These are phyloP conservation scores for Boletus rex-veris DNA, from an alignment of 768 basidiomycete genomes.

Conservation along the genomic window DNA sequence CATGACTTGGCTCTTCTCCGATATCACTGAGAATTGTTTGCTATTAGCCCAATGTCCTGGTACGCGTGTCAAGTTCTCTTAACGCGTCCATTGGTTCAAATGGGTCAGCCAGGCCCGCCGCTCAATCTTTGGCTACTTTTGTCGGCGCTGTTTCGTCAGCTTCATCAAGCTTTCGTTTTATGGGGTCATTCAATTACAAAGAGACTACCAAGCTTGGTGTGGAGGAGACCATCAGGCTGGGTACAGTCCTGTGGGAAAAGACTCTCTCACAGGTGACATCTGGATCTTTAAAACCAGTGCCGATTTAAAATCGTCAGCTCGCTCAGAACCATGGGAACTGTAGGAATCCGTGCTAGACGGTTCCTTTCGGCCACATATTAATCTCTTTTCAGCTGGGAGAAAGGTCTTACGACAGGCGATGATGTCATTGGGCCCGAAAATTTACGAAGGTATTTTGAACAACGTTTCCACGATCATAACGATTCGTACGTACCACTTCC, in stretches of 20 bases:
- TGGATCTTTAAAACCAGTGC: conserved; percentile 57
- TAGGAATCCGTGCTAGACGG: conserved; percentile 32
- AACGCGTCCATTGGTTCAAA: conserved; percentile 2
- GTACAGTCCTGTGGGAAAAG: conserved; percentile 49
- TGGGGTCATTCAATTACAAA: conserved; percentile 62
- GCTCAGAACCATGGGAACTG: conserved; percentile 56
- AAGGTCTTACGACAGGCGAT: conserved; percentile 61
- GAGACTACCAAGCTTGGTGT: conserved; percentile 66
- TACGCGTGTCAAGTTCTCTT: conserved; percentile 15
- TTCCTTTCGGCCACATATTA: not conserved
- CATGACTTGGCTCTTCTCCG: not conserved
- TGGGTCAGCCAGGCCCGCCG: conserved; percentile 52
- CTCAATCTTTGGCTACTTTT: conserved; percentile 80
- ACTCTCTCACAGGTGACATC: conserved; percentile 47
- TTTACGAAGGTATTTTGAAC: conserved; percentile 78
- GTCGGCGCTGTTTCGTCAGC: conserved; percentile 69
- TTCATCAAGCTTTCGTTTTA: conserved; percentile 75
- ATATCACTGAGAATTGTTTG: conserved; percentile 8
- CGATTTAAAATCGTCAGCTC: conserved; percentile 66
- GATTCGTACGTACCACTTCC: conserved; percentile 60
- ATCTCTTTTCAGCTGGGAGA: conserved; percentile 55
- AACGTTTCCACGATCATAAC: conserved; percentile 74
- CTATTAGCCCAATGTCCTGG: conserved; percentile 25
- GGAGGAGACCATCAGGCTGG: conserved; percentile 45
- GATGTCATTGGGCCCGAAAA: conserved; percentile 66